phyloP scores from a whole-genome alignment of 1,284 basidiomycete species.

The Rhodotorula sp. region DNA sequence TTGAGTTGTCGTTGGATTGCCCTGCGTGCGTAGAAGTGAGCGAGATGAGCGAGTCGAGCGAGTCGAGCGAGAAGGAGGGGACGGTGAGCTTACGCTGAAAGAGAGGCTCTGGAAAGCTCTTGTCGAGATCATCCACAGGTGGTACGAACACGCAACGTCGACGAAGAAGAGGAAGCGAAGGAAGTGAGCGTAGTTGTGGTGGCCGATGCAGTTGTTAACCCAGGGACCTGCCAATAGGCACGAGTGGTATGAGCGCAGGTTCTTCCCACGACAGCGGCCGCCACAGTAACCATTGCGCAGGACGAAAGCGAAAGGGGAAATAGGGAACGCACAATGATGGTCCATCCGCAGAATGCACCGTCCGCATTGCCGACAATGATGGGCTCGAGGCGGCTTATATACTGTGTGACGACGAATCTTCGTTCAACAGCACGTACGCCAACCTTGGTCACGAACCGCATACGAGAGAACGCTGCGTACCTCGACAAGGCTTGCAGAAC shows the following conservation, averaged over 20 bases:
- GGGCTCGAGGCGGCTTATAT: slow-evolving; percentile 60
- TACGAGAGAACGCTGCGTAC: slow-evolving; percentile 2
- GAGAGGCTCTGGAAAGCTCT: slow-evolving; percentile 54
- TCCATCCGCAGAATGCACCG: slow-evolving; percentile 77
- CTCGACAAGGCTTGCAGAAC: slow-evolving; percentile 69
- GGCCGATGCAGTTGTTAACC: slow-evolving; percentile 69
- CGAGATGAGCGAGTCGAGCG: background rate
- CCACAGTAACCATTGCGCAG: no score
- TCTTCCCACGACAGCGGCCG: background rate
- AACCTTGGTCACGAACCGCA: no score
- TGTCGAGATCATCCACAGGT: slow-evolving; percentile 69
- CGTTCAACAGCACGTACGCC: no score
- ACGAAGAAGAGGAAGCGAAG: slow-evolving; percentile 89
- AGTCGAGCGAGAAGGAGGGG: background rate
- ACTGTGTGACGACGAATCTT: slow-evolving; percentile 34
- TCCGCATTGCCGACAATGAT: slow-evolving; percentile 85
- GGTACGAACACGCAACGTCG: slow-evolving; percentile 79
- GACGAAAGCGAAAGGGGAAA: background rate
- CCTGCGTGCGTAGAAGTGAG: slow-evolving; percentile 52
- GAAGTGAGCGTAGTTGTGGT: slow-evolving; percentile 85
- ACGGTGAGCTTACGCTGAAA: slow-evolving; percentile 8
- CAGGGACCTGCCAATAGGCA: slow-evolving; percentile 56
- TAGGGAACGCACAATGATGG: slow-evolving; percentile 68
- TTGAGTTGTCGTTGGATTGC: slow-evolving; percentile 65
- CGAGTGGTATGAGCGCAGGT: no score